Evolutionary conservation across 2,329 filamentous ascomycete genomes (phyloP), one percentile per base, ranked within the genome.

Genomic region (Bretziella fagacearum): DNA sequence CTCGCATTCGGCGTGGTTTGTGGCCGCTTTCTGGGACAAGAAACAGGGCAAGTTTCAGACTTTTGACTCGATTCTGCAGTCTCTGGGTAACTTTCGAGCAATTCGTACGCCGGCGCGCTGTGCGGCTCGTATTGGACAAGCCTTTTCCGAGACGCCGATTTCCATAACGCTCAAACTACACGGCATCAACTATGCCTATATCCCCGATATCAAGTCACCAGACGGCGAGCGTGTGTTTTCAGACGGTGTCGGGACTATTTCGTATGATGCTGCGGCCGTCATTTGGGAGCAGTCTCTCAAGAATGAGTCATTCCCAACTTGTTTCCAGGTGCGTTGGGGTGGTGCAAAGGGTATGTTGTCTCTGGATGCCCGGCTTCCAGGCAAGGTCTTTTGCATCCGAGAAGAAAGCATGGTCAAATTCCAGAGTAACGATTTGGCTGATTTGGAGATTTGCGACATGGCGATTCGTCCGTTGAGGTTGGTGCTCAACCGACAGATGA

Each of bases 271-370:
- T 0, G 62, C 81, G 42, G 58, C 70, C 11, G 66, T 65, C n/a
- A 71, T 87, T 2, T 80, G 76, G 69, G 58, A 62, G 1, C 56
- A 62, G 4, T 60, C 81, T 46, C 69, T 73, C 0, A 58, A 60
- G 26, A 62, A 62, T 20, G 64, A 64, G 29, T 56, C 63, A 0
- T 63, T 64, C 2, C 74, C 82, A 0, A 82, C 79, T 0, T 76
- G 74, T 42, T 74, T 85, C 39, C 85, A 93, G 55, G 81, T 93
- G 36, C 73, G 84, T 2, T 80, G 74, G 57, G 74, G 68, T 23
- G 83, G 81, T 0, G 77, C 75, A 3, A 93, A 93, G 59, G 84
- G 84, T 0, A 84, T 87, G 74, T 66, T 91, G 0, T 73, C 80
- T 0, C 61, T 89, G 0, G 82, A 93, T 54, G 63, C 67, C 7